These are phyloP conservation scores for sweet orange (Citrus sinensis) DNA, from an alignment of 345 rosid species.

Conservation along the genomic window DNA sequence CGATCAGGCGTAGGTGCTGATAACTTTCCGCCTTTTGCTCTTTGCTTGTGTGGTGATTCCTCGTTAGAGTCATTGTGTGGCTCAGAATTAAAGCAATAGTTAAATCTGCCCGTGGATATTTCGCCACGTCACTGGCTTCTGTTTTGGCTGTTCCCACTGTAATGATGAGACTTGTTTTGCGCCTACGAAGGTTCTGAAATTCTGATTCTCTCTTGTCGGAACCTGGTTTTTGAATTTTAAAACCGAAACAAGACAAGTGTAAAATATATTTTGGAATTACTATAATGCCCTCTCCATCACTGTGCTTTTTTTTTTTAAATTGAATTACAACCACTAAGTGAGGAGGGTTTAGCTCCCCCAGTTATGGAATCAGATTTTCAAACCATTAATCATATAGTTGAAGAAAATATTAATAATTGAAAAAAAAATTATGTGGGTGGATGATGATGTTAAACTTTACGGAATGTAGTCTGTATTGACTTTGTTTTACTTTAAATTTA, in stretches of 20 bases:
- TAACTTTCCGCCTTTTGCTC: neutral
- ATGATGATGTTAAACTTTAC: no score
- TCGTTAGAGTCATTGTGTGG: slow-evolving; percentile 1
- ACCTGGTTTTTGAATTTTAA: slow-evolving; percentile 1
- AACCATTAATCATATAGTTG: no score
- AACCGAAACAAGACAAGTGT: neutral
- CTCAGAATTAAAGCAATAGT: neutral
- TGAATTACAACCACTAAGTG: no score
- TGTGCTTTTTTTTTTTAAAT: no score
- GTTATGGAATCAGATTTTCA: no score
- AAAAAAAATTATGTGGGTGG: no score
- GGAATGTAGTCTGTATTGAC: no score
- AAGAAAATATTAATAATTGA: no score
- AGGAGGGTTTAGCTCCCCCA: no score
- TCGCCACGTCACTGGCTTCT: neutral
- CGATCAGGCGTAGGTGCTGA: neutral
- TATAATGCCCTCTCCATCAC: neutral
- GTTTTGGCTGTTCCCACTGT: neutral
- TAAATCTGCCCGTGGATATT: neutral
- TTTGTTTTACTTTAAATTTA: no score
- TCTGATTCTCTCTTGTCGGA: neutral
- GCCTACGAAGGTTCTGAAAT: neutral
- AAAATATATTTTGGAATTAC: neutral
- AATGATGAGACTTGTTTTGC: neutral
- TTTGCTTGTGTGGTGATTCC: neutral